These are phyloP conservation scores for Wickerhamomyces tratensis DNA, from an alignment of 805 yeast species.

Conservation along the genomic window DNA sequence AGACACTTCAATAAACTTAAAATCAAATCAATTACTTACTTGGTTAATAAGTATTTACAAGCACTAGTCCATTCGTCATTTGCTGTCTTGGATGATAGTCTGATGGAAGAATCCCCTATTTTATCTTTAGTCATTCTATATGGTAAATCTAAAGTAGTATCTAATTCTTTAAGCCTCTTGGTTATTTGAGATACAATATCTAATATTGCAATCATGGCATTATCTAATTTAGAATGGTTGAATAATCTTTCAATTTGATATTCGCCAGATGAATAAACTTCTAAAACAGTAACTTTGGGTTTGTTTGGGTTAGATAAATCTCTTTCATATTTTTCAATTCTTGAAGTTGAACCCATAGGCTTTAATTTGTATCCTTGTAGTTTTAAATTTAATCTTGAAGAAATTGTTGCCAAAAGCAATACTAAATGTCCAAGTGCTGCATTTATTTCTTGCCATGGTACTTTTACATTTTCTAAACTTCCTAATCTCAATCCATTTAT, in stretches of 20 bases:
- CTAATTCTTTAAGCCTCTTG: slow-evolving; percentile 29
- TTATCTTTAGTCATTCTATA: slow-evolving; percentile 61
- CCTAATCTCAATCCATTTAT: slow-evolving; percentile 86
- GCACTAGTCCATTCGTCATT: slow-evolving; percentile 86
- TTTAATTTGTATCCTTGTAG: slow-evolving; percentile 52
- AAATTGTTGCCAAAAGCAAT: slow-evolving; percentile 55
- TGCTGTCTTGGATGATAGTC: slow-evolving; percentile 49
- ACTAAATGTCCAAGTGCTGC: slow-evolving; percentile 86
- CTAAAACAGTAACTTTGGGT: slow-evolving; percentile 25
- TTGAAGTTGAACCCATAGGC: slow-evolving; percentile 82
- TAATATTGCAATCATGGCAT: slow-evolving; percentile 70
- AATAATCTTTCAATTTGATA: slow-evolving; percentile 62
- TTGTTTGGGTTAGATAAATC: slow-evolving; percentile 26
- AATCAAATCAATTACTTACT: slow-evolving; percentile 16
- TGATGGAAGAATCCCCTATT: slow-evolving; percentile 72
- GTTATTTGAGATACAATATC: slow-evolving; percentile 36
- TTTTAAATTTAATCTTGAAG: slow-evolving; percentile 43
- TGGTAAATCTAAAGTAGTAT: slow-evolving; percentile 56
- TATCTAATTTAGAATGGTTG: slow-evolving; percentile 69
- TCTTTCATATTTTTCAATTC: slow-evolving; percentile 46
- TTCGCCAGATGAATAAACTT: slow-evolving; percentile 56
- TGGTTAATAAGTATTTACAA: slow-evolving; percentile 70
- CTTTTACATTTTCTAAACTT: slow-evolving; percentile 41
- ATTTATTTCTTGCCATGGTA: slow-evolving; percentile 87
- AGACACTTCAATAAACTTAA: too few species aligned